Evolutionary conservation across 352 stramenopile genomes (phyloP).

Genomic region (Vaucheria bursata): DNA sequence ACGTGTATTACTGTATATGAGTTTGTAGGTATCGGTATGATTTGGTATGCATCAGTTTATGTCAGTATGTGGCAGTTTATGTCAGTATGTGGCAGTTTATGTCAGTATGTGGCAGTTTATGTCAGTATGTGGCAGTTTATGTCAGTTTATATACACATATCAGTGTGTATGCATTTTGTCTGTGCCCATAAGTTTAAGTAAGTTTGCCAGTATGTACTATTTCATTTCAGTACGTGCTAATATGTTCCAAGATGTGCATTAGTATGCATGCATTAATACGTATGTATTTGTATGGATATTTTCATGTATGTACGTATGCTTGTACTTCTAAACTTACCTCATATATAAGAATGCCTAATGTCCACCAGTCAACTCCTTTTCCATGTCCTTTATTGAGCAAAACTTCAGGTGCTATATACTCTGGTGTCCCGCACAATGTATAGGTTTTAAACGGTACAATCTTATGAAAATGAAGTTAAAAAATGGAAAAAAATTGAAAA

Average conservation of each 20-base stretch:
- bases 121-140: too few species aligned
- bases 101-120: too few species aligned
- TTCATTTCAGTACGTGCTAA: not conserved
- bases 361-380: conserved; percentile 86
- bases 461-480: conserved; percentile 74
- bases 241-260: conserved; percentile 31
- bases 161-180: too few species aligned
- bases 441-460: conserved; percentile 83
- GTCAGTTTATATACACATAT: too few species aligned
- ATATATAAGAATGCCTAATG: conserved; percentile 81
- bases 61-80: too few species aligned
- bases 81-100: too few species aligned
- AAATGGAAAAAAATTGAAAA: conserved; percentile 49
- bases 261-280: conserved; percentile 63
- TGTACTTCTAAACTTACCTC: conserved; percentile 60
- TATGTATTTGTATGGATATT: conserved; percentile 71
- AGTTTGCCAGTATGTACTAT: not conserved
- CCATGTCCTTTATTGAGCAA: conserved; percentile 84
- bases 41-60: too few species aligned
- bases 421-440: conserved; percentile 80
- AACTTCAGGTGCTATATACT: conserved; percentile 84
- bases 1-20: not conserved
- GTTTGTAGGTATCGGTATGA: not conserved
- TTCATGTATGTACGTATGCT: not conserved
- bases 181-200: too few species aligned